Evolutionary conservation across 768 basidiomycete genomes (phyloP).

Genomic region (Rhodotorula babjevae): DNA sequence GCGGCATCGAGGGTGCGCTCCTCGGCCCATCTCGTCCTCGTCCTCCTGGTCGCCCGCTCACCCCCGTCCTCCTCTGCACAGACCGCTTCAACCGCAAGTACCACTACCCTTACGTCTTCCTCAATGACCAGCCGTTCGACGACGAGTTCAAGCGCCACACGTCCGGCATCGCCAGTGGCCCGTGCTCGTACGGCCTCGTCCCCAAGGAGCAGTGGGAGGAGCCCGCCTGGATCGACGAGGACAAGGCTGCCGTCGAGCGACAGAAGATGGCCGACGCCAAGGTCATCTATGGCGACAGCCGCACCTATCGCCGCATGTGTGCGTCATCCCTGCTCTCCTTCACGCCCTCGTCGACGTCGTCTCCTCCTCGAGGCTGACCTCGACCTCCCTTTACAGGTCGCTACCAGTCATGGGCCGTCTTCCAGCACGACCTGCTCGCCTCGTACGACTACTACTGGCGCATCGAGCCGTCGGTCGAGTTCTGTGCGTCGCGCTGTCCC

Average conservation of each 20-base stretch:
- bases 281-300: conserved; percentile 18
- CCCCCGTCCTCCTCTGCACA: background rate
- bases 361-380: background rate
- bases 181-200: conserved; percentile 39
- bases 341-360: background rate
- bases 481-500: conserved; percentile 59
- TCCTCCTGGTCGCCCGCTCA: background rate
- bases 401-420: conserved; percentile 66
- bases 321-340: too few relatives aligned
- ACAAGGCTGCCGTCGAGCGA: conserved; percentile 2
- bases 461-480: conserved; percentile 75
- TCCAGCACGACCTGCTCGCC: conserved; percentile 67
- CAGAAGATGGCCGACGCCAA: conserved; percentile 24
- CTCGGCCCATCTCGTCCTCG: background rate
- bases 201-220: conserved; percentile 60
- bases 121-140: conserved; percentile 73
- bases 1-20: conserved; percentile 20
- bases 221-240: conserved; percentile 21
- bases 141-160: conserved; percentile 39
- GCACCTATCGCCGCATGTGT: conserved; percentile 14
- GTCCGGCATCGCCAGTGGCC: conserved; percentile 26
- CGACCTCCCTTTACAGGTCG: conserved; percentile 47
- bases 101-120: conserved; percentile 71
- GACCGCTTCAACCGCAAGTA: background rate
- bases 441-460: conserved; percentile 83